Base-by-base conservation (phyloP, 257 asterid species). In the Solanum clarkiae region DNA sequence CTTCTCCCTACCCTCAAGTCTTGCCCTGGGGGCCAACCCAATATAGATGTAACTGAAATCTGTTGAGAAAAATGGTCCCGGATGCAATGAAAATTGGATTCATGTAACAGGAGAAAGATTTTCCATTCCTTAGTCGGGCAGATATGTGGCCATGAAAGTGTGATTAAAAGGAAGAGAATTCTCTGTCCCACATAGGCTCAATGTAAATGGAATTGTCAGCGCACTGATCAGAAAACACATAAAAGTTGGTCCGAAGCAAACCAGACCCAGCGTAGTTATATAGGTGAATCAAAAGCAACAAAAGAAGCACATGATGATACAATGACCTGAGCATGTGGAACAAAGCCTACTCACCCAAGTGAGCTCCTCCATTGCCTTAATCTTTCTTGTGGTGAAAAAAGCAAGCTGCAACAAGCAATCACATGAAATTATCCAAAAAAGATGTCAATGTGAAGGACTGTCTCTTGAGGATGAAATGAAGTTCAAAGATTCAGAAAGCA, bases 331-430 rank as follows among this genome's bases (percentile, higher is more conserved):
- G 55, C 54, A 49, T 36, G 53, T 29, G 59, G 49, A 14, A 84
- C 9, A n/a, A 11, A 80, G 84, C 51, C 32, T 65, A 91, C 94
- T 86, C 87, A 95, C 99, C 99, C 98, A 94, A 82, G 97, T 96
- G 82, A 96, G 97, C 90, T 96, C 99, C 90, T 96, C 99, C 97
- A 90, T 90, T 51, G 98, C 99, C 82, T 90, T 88, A 82, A 94
- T 93, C 75, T 92, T 88, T 90, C 98, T 92, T 82, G 97, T 87
- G 40, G 98, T 94, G 93, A 96, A 96, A 86, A 94, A 91, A 12
- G 97, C 98, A 53, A 93, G 91, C 99, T 96, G 94, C 90, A 91
- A 85, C 66, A 80, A 86, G 82, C 63, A 90, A 84, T 86, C 29
- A 26, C 80, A 84, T 77, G 56, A 51, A 54, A 56, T 13, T 20